Percentiles rank a stretch among this genome's conserved stretches.
These are phyloP conservation scores for Circinella minor DNA, from an alignment of 371 early-diverging fungal species.

Conservation along the genomic window DNA sequence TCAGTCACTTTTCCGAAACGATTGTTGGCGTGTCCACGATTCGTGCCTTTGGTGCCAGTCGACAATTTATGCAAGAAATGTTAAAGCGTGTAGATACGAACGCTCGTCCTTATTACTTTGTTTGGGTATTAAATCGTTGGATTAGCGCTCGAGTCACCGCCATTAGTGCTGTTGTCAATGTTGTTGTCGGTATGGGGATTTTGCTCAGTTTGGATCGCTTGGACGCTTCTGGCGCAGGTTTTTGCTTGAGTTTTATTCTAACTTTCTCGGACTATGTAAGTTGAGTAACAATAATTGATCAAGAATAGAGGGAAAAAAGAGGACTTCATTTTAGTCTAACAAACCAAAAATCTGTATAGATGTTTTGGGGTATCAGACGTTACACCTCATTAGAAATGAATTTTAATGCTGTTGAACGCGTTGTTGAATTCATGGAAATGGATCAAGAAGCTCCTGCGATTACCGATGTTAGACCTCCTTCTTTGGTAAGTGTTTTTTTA, in stretches of 20 bases:
- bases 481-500: slow-evolving; percentile 41
- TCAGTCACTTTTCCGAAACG: slow-evolving; percentile 75
- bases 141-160: slow-evolving; percentile 74
- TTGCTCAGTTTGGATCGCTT: slow-evolving; percentile 51
- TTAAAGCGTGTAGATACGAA: slow-evolving; percentile 63
- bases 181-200: slow-evolving; percentile 55
- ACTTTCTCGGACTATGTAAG: slow-evolving; percentile 66
- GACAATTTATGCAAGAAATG: slow-evolving; percentile 60
- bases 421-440: slow-evolving; percentile 78
- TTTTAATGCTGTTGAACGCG: slow-evolving; percentile 86
- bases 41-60: slow-evolving; percentile 76
- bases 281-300: neutral
- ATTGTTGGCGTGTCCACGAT: slow-evolving; percentile 74
- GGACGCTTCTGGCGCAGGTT: slow-evolving; percentile 76
- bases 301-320: neutral
- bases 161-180: slow-evolving; percentile 67
- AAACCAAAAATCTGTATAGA: slow-evolving; percentile 15
- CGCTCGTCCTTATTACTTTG: slow-evolving; percentile 70
- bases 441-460: slow-evolving; percentile 77
- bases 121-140: slow-evolving; percentile 88
- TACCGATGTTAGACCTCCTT: slow-evolving; percentile 57
- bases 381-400: slow-evolving; percentile 83
- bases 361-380: slow-evolving; percentile 72
- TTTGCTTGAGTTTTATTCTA: slow-evolving; percentile 75
- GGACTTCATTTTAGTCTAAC: too few relatives aligned